These are phyloP conservation scores for Blastocystis sp. DNA, from an alignment of 352 stramenopile genomes.

Conservation along the genomic window DNA sequence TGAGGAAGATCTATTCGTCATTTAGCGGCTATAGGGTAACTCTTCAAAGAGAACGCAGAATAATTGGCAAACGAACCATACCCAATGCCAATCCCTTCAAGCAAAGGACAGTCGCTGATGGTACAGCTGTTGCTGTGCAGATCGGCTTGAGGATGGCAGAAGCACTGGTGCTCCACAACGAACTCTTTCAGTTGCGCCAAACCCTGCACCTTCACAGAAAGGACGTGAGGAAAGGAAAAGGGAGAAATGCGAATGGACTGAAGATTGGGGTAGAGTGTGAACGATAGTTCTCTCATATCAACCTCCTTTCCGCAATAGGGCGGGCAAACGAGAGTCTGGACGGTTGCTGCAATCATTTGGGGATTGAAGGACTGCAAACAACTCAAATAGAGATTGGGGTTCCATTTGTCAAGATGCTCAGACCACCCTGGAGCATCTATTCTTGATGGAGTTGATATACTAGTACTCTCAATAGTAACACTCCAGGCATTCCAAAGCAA, in stretches of 20 bases:
- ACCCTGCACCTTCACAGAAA: neutral
- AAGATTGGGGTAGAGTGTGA: neutral
- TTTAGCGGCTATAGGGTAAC: neutral
- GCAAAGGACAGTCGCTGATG: neutral
- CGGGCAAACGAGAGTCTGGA: neutral
- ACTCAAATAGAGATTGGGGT: neutral
- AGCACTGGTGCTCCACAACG: neutral
- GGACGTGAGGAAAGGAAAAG: neutral
- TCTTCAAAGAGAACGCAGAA: neutral
- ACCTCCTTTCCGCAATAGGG: neutral
- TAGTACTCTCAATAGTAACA: neutral
- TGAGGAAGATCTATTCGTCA: neutral
- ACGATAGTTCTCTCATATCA: neutral
- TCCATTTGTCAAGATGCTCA: neutral
- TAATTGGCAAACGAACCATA: neutral
- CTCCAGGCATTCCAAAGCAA: neutral
- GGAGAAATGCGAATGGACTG: neutral
- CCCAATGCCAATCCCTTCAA: neutral
- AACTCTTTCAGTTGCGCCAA: neutral
- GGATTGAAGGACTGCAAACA: neutral
- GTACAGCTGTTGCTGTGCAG: neutral
- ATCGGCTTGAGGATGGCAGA: neutral
- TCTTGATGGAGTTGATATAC: neutral
- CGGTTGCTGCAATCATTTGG: no score
- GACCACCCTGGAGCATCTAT: neutral